Evolutionary conservation across 176 grass and related monocot species (phyloP), one percentile per base, ranked within the genome.

Genomic region (Aechmea fasciata): DNA sequence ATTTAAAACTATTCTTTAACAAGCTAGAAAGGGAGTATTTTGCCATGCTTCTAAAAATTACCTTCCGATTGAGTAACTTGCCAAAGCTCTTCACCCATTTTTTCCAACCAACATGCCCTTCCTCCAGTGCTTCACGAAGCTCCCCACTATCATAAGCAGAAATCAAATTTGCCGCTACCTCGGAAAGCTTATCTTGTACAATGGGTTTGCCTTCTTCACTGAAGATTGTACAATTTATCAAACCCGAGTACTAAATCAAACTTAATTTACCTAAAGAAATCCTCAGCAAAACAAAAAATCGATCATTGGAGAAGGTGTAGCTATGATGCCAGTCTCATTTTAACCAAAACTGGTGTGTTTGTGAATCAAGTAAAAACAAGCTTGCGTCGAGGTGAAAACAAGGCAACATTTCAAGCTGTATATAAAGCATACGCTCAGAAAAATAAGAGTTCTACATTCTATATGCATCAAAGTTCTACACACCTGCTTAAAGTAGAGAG

Each of bases 61-160:
- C 89, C 89, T 97, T 90, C 62, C 84, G 83, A 66, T 90, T 90
- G 15, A 85, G 82, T 47, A 84, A 76, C 76, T 97, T 93, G 69
- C 87, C 86, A 79, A 92, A 97, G 81, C 67, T 52, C 83, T 87
- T 92, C 63, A 92, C 89, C 89, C 89, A 97, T 70, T 90, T 90
- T 54, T 92, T 77, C 84, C 93, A 92, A 75, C 89, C 89, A 69
- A 83, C 80, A 79, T 75, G 73, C 1, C 89, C 89, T 57, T 92
- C 89, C 71, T 78, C 78, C 71, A 90, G 67, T 79, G 93, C 84
- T 87, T 87, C 76, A 87, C 51, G 49, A 26, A 97, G 82, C 23
- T 97, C 89, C 52, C 86, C 86, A 3, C 79, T 85, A 79, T 90
- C 82, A 24, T 97, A 90, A 2, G 93, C 84, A 73, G 89, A 70